Conservation (phyloP, 345 rosid species). For the Cardiospermum halicacabum region DNA sequence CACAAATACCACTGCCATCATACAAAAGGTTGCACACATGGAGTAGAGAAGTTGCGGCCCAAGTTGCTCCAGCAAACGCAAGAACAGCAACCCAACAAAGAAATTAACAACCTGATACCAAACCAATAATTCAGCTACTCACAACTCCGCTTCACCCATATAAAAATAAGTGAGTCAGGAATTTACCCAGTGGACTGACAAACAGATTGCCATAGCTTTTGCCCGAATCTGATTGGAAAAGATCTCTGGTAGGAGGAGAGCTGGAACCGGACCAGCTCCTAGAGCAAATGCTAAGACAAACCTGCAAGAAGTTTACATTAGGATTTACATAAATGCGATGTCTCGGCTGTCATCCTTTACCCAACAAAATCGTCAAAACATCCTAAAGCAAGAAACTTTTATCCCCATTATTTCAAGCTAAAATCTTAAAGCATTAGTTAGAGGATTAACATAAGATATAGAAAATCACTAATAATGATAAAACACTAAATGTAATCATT, state of each 20-base stretch:
- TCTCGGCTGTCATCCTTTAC: too few species aligned
- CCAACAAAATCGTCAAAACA: not conserved
- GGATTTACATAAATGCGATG: too few species aligned
- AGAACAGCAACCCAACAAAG: constrained; percentile 91
- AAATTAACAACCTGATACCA: constrained; percentile 73
- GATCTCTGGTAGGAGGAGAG: constrained; percentile 92
- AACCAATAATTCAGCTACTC: not conserved
- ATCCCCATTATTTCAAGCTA: not conserved
- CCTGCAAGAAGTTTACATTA: constrained; percentile 40
- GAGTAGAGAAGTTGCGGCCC: constrained; percentile 81
- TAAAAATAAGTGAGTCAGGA: constrained; percentile 2
- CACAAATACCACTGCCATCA: constrained; percentile 78
- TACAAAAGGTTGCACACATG: constrained; percentile 68
- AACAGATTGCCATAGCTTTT: constrained; percentile 91
- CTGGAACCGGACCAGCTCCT: constrained; percentile 99
- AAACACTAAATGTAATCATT: not conserved
- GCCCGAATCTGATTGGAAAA: constrained; percentile 90
- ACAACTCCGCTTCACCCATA: not conserved
- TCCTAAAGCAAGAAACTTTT: not conserved
- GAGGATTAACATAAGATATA: not conserved
- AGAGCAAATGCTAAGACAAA: constrained; percentile 84
- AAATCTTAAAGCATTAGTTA: not conserved
- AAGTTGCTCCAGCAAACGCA: constrained; percentile 73
- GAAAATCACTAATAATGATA: not conserved
- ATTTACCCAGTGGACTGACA: constrained; percentile 98